Base-by-base conservation (phyloP, 1,284 basidiomycete genomes). In the Phellinidium pouzarii region DNA sequence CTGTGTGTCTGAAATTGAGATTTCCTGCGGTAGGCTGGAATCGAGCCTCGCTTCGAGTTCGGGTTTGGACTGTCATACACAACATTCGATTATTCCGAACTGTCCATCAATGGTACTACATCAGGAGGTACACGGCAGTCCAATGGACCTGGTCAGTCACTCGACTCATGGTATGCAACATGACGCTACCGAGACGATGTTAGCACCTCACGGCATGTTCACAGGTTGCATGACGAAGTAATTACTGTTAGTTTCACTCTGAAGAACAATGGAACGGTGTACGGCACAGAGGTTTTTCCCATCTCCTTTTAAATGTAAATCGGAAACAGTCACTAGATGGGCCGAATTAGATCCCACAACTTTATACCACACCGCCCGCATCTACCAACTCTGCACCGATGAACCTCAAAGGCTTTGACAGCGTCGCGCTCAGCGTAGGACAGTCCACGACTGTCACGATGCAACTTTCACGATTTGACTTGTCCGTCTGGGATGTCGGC, bases 61-160 rank as follows among this genome's bases (percentile, higher is more conserved):
- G 91, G 91, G 0, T 91, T 81, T 65, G 91, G 91, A 0, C 67
- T 94, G 59, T 88, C 84, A 54, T 95, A 94, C 71, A 87, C 92
- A 31, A 76, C 69, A 0, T 96, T 94, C 66, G 68, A 76, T 27
- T 90, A 88, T 63, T 77, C 72, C 23, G 66, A 74, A 19, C 66
- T 92, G n/a, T 58, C 55, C 19, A 60, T 66, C 40, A 60, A 54
- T 40, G 62, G 61, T 3, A 63, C 64, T 3, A 45, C 20, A 4
- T 25, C 59, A 7, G 62, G 66, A 71, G 59, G 62, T 17, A 60
- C 59, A 7, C 58, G 62, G 17, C 63, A 63, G 42, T 53, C 64
- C 9, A 52, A 53, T 11, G 64, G 62, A 2, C 59, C 64, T 5
- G 66, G 66, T 6, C 62, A 65, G 17, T 54, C 63, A 14, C 56